Percentiles rank a stretch among this genome's conserved stretches.
phyloP scores from a whole-genome alignment of 139 green algal species.

The Micromonas pusilla region DNA sequence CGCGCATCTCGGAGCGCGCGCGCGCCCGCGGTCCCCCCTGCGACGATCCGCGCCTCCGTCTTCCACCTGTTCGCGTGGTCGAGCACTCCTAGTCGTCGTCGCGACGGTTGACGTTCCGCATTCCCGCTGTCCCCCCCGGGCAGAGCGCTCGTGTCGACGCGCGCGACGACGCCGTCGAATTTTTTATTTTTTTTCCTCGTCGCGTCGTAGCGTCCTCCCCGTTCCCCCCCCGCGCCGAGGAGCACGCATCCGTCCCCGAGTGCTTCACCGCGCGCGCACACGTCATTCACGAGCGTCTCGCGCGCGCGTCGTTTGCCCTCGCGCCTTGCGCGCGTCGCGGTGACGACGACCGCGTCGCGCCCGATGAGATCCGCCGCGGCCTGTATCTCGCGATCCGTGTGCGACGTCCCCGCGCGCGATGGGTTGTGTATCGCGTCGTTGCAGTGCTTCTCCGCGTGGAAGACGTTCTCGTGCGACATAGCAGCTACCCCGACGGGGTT shows the following conservation, averaged over 20 bases:
- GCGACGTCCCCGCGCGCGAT: neutral
- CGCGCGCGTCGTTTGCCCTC: neutral
- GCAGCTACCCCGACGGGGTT: too few relatives aligned
- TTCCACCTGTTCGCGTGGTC: neutral
- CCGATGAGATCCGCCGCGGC: conserved; percentile 4
- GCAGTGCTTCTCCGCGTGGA: conserved; percentile 20
- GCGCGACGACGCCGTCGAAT: conserved; percentile 7
- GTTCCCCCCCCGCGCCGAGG: too few relatives aligned
- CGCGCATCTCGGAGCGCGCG: neutral
- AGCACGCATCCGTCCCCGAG: neutral
- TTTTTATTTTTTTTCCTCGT: too few relatives aligned
- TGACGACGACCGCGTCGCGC: neutral
- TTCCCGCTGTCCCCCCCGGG: too few relatives aligned
- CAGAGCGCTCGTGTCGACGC: too few relatives aligned
- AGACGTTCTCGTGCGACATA: conserved; percentile 40
- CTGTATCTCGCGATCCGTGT: conserved; percentile 23
- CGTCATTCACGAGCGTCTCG: neutral
- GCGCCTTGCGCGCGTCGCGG: neutral
- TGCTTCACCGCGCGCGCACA: neutral
- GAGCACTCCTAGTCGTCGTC: neutral
- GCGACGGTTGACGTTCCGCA: neutral
- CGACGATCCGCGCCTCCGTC: neutral
- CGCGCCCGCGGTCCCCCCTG: conserved; percentile 1
- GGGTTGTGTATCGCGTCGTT: conserved; percentile 17
- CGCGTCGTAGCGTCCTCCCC: too few relatives aligned